Conservation (phyloP, 2,329 filamentous ascomycete genomes). For the Diaporthe sp. region DNA sequence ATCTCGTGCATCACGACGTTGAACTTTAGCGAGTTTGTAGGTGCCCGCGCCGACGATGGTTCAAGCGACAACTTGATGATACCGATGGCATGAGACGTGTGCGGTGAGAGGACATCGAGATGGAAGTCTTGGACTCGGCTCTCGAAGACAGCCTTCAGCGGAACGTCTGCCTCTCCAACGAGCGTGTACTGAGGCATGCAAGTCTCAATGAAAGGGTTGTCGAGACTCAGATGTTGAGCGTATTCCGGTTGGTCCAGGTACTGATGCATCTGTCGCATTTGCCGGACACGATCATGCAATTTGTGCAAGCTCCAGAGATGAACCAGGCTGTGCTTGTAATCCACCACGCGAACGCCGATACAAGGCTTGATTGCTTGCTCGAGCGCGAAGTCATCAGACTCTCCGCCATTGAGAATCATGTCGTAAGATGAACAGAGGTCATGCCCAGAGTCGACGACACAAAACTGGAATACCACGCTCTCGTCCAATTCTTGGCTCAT, state of each 20-base stretch:
- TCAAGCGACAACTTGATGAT: conserved; percentile 93
- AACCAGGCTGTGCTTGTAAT: conserved; percentile 88
- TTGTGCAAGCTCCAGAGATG: conserved; percentile 97
- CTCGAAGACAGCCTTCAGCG: conserved; percentile 92
- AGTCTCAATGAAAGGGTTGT: conserved; percentile 92
- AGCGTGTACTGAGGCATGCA: conserved; percentile 94
- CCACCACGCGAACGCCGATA: conserved; percentile 89
- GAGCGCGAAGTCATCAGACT: conserved; percentile 85
- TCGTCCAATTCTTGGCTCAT: conserved; percentile 98
- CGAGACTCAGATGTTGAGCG: conserved; percentile 89
- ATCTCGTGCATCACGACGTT: conserved; percentile 99
- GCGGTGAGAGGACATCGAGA: conserved; percentile 91
- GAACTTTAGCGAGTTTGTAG: conserved; percentile 94
- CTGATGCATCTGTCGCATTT: conserved; percentile 97
- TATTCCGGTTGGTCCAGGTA: conserved; percentile 97
- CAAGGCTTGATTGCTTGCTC: conserved; percentile 90
- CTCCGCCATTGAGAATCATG: conserved; percentile 91
- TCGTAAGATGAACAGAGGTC: conserved; percentile 94
- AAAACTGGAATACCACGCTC: conserved; percentile 93
- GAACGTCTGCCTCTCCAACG: conserved; percentile 93
- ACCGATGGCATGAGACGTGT: conserved; percentile 90
- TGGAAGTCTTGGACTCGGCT: conserved; percentile 94
- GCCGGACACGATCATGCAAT: conserved; percentile 85
- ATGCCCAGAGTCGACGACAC: conserved; percentile 90
- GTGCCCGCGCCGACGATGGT: conserved; percentile 92